These are phyloP conservation scores for Podospora didyma DNA, from an alignment of 495 filamentous ascomycete genomes.

Conservation along the genomic window DNA sequence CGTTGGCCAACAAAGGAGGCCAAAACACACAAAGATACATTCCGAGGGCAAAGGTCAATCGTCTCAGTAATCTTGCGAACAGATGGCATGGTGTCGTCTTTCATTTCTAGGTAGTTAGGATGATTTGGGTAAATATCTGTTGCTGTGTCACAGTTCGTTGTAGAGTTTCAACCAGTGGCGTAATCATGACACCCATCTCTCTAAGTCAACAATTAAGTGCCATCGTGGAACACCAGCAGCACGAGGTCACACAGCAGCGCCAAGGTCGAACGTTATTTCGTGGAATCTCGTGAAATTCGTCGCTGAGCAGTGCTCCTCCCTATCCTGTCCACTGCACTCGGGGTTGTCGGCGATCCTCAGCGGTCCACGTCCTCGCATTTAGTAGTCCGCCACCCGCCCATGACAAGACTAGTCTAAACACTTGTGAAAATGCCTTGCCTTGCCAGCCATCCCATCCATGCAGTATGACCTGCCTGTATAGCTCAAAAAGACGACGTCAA, in stretches of 20 bases:
- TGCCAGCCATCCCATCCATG: constrained; percentile 51
- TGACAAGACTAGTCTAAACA: constrained; percentile 29
- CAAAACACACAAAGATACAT: too few species aligned
- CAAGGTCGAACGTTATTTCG: constrained; percentile 17
- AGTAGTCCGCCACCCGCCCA: constrained; percentile 27
- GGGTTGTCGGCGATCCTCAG: constrained; percentile 53
- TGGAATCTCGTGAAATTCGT: constrained; percentile 52
- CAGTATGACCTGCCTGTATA: constrained; percentile 43
- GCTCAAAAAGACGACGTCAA: constrained; percentile 23
- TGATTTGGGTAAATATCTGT: too few species aligned
- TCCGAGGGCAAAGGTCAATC: too few species aligned
- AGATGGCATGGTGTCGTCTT: too few species aligned
- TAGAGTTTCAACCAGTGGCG: too few species aligned
- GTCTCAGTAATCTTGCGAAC: too few species aligned
- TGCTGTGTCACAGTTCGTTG: too few species aligned
- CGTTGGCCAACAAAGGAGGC: too few species aligned
- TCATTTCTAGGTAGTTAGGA: too few species aligned
- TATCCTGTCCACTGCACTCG: constrained; percentile 37
- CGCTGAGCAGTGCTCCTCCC: constrained; percentile 46
- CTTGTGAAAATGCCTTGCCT: constrained; percentile 44
- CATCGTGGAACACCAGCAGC: neutral
- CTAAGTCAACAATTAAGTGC: too few species aligned
- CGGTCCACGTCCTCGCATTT: constrained; percentile 53
- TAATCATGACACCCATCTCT: too few species aligned
- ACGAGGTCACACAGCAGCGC: constrained; percentile 1